Conservation (phyloP, 371 early-diverging fungal genomes). For the Coemansia sp. region DNA sequence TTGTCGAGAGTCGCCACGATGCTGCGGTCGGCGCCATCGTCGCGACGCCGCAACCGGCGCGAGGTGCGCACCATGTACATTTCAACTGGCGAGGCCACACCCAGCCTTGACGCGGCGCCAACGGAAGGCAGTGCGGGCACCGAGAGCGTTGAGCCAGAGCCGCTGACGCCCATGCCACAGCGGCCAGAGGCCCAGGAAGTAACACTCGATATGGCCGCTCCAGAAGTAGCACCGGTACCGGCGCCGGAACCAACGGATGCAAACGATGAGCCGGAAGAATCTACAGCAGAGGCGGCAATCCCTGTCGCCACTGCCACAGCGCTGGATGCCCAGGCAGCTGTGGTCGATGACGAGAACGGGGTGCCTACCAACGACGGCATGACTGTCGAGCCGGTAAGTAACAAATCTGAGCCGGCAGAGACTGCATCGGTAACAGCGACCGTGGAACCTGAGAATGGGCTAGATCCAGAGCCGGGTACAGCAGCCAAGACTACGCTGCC, state of each 20-base stretch:
- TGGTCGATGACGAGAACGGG: not conserved
- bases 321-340: not conserved
- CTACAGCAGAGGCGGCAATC: not conserved
- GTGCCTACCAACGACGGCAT: not conserved
- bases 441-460: not conserved
- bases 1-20: slow-evolving; percentile 42
- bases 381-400: not conserved
- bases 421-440: not conserved
- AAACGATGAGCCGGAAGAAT: too few species aligned
- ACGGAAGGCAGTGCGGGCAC: not conserved
- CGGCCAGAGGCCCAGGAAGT: not conserved
- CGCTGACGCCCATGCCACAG: slow-evolving; percentile 10
- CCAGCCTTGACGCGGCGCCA: not conserved
- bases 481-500: not conserved
- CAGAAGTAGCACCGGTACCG: not conserved
- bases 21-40: slow-evolving; percentile 35
- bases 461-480: not conserved
- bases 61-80: slow-evolving; percentile 49
- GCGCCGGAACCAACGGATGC: too few species aligned
- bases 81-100: slow-evolving; percentile 5
- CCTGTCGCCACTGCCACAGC: slow-evolving; percentile 11
- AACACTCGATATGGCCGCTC: not conserved
- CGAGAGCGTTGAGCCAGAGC: not conserved
- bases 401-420: not conserved
- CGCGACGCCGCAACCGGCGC: slow-evolving; percentile 30